Base-by-base conservation (phyloP, 2,329 filamentous ascomycete species). In the Pyrenophora seminiperda region DNA sequence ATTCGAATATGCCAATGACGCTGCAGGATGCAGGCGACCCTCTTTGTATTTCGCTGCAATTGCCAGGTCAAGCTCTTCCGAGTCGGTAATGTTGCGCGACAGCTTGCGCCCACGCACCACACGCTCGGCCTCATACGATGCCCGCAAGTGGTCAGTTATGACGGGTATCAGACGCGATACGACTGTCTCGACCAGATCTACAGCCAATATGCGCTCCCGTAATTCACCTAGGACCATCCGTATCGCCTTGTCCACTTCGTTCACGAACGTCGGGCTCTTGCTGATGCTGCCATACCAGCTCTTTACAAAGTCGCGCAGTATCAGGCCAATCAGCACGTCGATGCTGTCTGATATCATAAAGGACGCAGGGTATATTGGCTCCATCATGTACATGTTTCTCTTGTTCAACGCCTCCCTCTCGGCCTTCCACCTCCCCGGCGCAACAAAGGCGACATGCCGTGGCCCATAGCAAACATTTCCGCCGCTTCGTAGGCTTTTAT, bases 41-140 rank as follows among this genome's bases (percentile, higher is more conserved):
- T 95, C 88, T 46, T 83, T 87, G 73, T 94, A 99, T 74, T 96
- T 97, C 32, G 84, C 87, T n/a, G 94, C 94, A 73, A 99, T 96
- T 1, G 94, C 94, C 59, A 96, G 79, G 72, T 97, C 92, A 63
- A 99, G 79, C 79, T 99, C 94, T 68, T 97, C 93, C 1, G 92
- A 96, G 75, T 99, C 94, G 2, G 95, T 97, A 47, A 99, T 86
- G 58, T 88, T 91, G 43, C 90, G 85, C 62, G 91, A 94, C 48
- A 97, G 78, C 73, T 96, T 90, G 70, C 86, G 89, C 10, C 95
- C 95, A 45, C 93, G 84, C 9, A 99, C 90, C 7, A 85, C 83
- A 49, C 88, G 84, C 76, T 99, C 94, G 0, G 94, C 94, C 58
- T 94, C 86, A 71, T 92, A 90, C 63, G 96, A 96, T 60, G 96